These are phyloP conservation scores for Pseudopithomyces maydicus DNA, from an alignment of 2,329 filamentous ascomycete genomes.

Conservation along the genomic window DNA sequence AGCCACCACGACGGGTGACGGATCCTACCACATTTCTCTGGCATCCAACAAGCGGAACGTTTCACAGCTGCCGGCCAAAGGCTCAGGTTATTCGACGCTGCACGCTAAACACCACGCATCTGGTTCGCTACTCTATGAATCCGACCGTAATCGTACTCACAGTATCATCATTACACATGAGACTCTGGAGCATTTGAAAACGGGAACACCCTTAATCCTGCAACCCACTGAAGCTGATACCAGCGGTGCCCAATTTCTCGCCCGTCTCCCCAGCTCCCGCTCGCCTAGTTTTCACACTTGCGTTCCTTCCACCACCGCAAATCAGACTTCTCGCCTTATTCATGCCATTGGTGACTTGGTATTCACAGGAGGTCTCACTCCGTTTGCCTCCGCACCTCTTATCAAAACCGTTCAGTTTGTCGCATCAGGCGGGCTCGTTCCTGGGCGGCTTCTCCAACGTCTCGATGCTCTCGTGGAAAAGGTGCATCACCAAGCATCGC, in stretches of 20 bases:
- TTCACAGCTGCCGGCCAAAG: conserved; percentile 26
- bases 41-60: conserved; percentile 27
- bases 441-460: conserved; percentile 39
- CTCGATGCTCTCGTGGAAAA: conserved; percentile 42
- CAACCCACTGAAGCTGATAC: conserved; percentile 12
- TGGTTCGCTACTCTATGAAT: conserved; percentile 34
- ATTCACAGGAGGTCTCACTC: conserved; percentile 32
- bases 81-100: conserved; percentile 34
- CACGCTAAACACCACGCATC: conserved; percentile 40
- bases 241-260: conserved; percentile 23
- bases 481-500: conserved; percentile 31
- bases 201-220: conserved; percentile 23
- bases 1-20: conserved; percentile 11
- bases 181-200: conserved; percentile 22
- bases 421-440: conserved; percentile 28
- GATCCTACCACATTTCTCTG: conserved; percentile 27
- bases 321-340: conserved; percentile 24
- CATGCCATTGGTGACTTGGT: conserved; percentile 34
- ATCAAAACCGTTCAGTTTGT: conserved; percentile 33
- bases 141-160: conserved; percentile 21
- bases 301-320: conserved; percentile 16
- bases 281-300: conserved; percentile 24
- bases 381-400: conserved; percentile 29
- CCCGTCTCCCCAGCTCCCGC: conserved; percentile 29
- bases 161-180: conserved; percentile 33